A percentile compares a stretch with the other conserved stretches of the same genome.
These are phyloP conservation scores for Penicillium canariense DNA, from an alignment of 495 filamentous ascomycete genomes.

Conservation along the genomic window DNA sequence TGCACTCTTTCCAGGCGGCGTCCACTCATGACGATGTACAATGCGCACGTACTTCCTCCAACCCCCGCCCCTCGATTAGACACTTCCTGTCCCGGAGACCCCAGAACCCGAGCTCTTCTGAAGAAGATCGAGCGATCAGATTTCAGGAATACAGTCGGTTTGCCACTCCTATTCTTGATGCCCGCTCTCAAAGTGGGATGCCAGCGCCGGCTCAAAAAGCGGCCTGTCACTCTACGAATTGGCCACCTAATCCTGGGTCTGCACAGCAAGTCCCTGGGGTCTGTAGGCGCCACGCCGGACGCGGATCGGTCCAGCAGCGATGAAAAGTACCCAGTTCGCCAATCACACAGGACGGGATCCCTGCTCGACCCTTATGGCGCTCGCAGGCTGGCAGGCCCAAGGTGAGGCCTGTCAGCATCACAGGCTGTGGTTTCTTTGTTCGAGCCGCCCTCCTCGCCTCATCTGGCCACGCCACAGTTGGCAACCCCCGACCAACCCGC, in stretches of 20 bases:
- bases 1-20: background rate
- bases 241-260: too few relatives aligned
- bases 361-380: background rate
- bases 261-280: too few relatives aligned
- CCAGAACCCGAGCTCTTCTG: background rate
- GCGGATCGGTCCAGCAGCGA: background rate
- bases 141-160: background rate
- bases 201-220: too few relatives aligned
- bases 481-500: background rate
- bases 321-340: background rate
- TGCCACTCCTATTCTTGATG: background rate
- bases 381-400: background rate
- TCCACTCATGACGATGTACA: background rate
- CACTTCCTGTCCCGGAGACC: background rate
- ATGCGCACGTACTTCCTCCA: background rate
- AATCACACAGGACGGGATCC: background rate
- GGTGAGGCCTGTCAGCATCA: background rate
- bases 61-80: background rate
- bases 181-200: background rate
- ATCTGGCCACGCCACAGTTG: slow-evolving; percentile 6
- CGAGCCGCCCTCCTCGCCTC: background rate
- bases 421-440: slow-evolving; percentile 9
- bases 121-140: background rate
- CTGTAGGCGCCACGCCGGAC: background rate
- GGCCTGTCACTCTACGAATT: too few relatives aligned